Percentiles rank a stretch among this genome's conserved stretches.
phyloP scores from a whole-genome alignment of 371 early-diverging fungal genomes.

The Lichtheimia hyalospora region DNA sequence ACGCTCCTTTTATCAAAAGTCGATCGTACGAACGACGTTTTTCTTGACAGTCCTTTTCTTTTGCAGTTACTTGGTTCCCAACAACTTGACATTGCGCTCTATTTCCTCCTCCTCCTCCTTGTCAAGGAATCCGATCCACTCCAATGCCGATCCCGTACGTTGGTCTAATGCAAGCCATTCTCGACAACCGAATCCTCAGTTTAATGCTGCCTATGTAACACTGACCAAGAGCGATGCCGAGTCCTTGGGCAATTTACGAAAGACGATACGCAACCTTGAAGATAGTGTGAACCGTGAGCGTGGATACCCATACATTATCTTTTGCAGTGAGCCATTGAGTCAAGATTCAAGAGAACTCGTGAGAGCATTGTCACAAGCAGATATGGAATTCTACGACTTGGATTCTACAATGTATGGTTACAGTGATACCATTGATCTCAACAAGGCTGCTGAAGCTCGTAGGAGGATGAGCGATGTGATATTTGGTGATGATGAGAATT shows the following conservation, averaged over 20 bases:
- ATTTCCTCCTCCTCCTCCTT: no score
- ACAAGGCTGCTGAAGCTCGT: constrained; percentile 32
- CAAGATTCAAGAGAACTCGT: constrained; percentile 37
- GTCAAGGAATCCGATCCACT: no score
- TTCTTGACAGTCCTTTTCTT: no score
- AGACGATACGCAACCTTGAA: constrained; percentile 36
- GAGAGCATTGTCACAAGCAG: constrained; percentile 16
- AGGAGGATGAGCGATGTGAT: constrained; percentile 13
- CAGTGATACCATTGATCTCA: constrained; percentile 17
- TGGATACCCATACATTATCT: constrained; percentile 44
- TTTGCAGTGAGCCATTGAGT: constrained; percentile 27
- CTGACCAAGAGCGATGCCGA: constrained; percentile 32
- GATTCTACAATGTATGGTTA: constrained; percentile 32
- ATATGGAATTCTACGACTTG: constrained; percentile 31
- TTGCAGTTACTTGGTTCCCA: no score
- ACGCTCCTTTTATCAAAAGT: no score
- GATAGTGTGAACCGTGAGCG: constrained; percentile 32
- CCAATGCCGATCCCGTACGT: not conserved
- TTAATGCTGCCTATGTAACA: constrained; percentile 40
- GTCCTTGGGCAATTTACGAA: constrained; percentile 25
- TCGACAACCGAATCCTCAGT: constrained; percentile 31
- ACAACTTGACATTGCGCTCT: no score
- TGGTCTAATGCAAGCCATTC: not conserved
- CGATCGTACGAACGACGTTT: no score
- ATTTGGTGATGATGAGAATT: constrained; percentile 46